Evolutionary conservation across 169 alveolate genomes (phyloP), one percentile per base, ranked within the genome.

Genomic region (Cardiosporidium cionae): DNA sequence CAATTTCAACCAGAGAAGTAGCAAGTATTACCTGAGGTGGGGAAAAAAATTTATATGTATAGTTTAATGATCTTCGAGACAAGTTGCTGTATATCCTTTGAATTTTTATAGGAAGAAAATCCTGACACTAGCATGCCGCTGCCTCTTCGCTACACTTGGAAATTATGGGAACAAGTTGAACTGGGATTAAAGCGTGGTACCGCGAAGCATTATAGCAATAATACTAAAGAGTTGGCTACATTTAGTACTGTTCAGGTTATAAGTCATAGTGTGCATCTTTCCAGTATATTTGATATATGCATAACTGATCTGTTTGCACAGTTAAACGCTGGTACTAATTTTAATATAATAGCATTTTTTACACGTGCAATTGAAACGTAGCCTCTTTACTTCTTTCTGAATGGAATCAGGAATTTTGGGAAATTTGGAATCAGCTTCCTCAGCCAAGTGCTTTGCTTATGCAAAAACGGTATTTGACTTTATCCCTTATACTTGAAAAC

Each of bases 371-470:
- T n/a, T n/a, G n/a, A n/a, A n/a, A n/a, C n/a, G n/a, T n/a, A n/a
- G n/a, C n/a, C n/a, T n/a, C n/a, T n/a, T n/a, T 44, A 16, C 16
- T 16, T 16, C n/a, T n/a, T 44, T 44, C 58, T 44, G n/a, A 44
- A 44, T 44, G 58, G 16, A 16, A 16, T 44, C 87, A 79, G 79
- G 84, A 82, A 53, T 87, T 87, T 75, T 87, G 92, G 92, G 79
- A 85, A 83, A 82, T 84, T 31, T 87, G 92, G 92, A 79, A 81
- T 4, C 86, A 79, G 78, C 79, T 87, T 74, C 87, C 90, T 9
- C 92, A 87, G 71, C 92, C 92, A 4, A 80, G 88, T 23, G 90
- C 83, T 58, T 86, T 87, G n/a, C 63, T 87, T 54, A 78, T 71
- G 52, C 84, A 84, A 67, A 80, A 83, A 52, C 65, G 81, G 81